These are phyloP conservation scores for Dactylellina leptospora DNA, from an alignment of 2,329 filamentous ascomycete genomes.

Conservation along the genomic window DNA sequence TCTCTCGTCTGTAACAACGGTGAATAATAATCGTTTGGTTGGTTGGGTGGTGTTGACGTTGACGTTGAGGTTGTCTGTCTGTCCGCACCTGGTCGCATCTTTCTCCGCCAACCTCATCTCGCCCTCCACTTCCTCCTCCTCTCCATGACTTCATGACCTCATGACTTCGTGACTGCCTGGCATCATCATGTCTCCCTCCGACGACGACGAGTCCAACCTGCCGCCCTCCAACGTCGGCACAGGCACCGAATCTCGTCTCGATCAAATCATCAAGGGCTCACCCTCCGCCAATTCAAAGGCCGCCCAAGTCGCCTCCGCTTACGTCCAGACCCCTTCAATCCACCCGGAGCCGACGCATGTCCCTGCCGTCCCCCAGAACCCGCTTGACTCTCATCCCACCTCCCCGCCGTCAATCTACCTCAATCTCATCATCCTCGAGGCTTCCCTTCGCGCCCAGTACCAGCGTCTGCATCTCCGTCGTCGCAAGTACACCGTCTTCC, in stretches of 20 bases:
- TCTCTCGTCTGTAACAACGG: too few species aligned
- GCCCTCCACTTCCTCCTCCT: conserved; percentile 3
- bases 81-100: too few species aligned
- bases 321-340: conserved; percentile 59
- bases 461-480: conserved; percentile 86
- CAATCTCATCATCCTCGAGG: conserved; percentile 95
- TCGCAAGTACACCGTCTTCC: conserved; percentile 91
- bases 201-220: conserved; percentile 3
- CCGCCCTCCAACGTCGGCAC: conserved; percentile 65
- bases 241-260: conserved; percentile 68
- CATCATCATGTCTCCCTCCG: conserved; percentile 12
- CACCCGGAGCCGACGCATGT: conserved; percentile 41
- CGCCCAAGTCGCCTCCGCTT: conserved; percentile 63
- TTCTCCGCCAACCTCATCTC: conserved; percentile 6
- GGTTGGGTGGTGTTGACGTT: too few species aligned
- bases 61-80: too few species aligned
- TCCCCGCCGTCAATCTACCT: conserved; percentile 96
- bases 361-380: conserved; percentile 67
- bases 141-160: neutral
- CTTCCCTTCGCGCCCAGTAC: conserved; percentile 90
- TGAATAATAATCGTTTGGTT: too few species aligned
- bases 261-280: conserved; percentile 91
- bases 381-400: conserved; percentile 82
- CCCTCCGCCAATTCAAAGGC: conserved; percentile 70
- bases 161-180: too few species aligned